These are phyloP conservation scores for Naganishia albida DNA, from an alignment of 1,284 basidiomycete genomes.

Conservation along the genomic window DNA sequence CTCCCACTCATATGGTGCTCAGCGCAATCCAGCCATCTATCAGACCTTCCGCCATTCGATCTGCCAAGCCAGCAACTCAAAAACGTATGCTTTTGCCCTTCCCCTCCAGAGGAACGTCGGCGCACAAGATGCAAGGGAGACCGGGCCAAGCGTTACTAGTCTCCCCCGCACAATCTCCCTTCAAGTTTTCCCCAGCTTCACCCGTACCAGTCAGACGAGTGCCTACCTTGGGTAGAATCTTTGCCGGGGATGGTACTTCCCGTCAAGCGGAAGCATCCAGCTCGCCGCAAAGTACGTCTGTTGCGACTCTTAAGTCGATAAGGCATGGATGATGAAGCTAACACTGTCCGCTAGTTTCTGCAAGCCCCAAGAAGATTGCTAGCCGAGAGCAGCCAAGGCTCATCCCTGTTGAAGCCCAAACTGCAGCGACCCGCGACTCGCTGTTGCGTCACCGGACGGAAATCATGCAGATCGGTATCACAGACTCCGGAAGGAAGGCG, in stretches of 20 bases:
- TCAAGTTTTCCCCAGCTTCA: too few species aligned
- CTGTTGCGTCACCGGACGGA: not conserved
- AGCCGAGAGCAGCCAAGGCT: not conserved
- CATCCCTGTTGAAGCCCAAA: not conserved
- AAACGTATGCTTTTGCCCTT: conserved; percentile 14
- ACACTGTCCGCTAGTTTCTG: not conserved
- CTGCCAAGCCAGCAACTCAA: not conserved
- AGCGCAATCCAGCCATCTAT: not conserved
- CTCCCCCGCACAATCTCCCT: too few species aligned
- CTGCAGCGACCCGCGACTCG: not conserved
- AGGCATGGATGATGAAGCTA: too few species aligned
- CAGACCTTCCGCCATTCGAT: not conserved
- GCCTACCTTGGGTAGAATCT: too few species aligned
- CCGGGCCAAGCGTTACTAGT: too few species aligned
- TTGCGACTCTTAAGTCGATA: too few species aligned
- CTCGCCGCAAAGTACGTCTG: too few species aligned
- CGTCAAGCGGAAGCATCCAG: too few species aligned
- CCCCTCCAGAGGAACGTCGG: not conserved
- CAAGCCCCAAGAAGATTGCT: too few species aligned
- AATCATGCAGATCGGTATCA: not conserved
- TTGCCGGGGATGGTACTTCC: too few species aligned
- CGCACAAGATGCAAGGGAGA: too few species aligned
- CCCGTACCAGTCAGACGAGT: too few species aligned
- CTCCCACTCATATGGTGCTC: not conserved
- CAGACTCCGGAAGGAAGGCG: not conserved